Evolutionary conservation across 805 yeast genomes (phyloP).

Genomic region (Yamadazyma nakazawae): DNA sequence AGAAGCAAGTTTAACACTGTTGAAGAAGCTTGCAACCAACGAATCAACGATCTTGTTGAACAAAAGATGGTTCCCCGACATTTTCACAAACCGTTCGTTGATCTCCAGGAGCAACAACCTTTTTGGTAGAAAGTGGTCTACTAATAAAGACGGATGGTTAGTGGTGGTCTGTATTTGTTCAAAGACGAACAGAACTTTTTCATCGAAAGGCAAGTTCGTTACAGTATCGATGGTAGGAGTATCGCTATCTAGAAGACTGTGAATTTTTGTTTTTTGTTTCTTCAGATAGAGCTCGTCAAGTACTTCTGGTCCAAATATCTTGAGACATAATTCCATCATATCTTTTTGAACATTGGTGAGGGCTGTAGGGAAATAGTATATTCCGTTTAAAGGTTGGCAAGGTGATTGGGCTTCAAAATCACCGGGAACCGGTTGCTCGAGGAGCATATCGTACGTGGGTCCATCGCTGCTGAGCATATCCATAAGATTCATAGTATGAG

Average conservation of each 20-base stretch:
- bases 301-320: constrained; percentile 27
- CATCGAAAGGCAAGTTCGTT: constrained; percentile 12
- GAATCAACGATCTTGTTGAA: constrained; percentile 49
- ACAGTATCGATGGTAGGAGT: constrained; percentile 6
- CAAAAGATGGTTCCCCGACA: constrained; percentile 59
- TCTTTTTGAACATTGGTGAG: constrained; percentile 34
- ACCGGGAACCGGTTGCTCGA: constrained; percentile 6
- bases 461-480: constrained; percentile 37
- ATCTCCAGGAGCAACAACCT: constrained; percentile 64
- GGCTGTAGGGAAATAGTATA: constrained; percentile 34
- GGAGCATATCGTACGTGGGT: constrained; percentile 14
- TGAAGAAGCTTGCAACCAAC: constrained; percentile 16
- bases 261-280: constrained; percentile 32
- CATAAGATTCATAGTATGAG: constrained; percentile 33
- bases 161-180: constrained; percentile 48
- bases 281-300: constrained; percentile 20
- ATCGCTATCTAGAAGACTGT: constrained; percentile 28
- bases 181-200: constrained; percentile 40
- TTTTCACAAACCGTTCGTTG: constrained; percentile 47
- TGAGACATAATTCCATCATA: constrained; percentile 29
- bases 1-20: constrained; percentile 17
- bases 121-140: constrained; percentile 75
- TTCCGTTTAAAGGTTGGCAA: constrained; percentile 20
- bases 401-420: not conserved
- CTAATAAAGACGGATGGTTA: constrained; percentile 68